These are phyloP conservation scores for Thecaphora frezii DNA, from an alignment of 1,284 basidiomycete genomes.

Conservation along the genomic window DNA sequence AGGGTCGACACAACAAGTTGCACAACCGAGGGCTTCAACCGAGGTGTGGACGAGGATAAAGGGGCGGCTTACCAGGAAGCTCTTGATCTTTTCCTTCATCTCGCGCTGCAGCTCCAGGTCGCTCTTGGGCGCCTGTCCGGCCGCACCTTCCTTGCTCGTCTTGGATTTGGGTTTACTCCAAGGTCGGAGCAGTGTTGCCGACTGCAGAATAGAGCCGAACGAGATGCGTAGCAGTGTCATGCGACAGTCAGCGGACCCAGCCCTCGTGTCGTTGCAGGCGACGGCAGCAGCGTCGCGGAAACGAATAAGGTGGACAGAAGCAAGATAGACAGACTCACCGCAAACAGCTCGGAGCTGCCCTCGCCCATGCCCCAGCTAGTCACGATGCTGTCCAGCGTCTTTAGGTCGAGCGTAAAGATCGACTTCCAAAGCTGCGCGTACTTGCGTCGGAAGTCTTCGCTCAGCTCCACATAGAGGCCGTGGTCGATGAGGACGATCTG, in stretches of 20 bases:
- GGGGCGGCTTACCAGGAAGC: constrained; percentile 22
- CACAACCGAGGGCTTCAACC: too few relatives aligned
- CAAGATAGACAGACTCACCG: background rate
- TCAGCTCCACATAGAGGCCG: constrained; percentile 46
- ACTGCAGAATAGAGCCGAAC: constrained; percentile 4
- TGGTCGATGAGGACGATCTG: constrained; percentile 54
- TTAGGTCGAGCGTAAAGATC: constrained; percentile 46
- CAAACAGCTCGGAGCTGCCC: constrained; percentile 44
- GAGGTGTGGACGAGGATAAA: too few relatives aligned
- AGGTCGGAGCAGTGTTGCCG: constrained; percentile 45
- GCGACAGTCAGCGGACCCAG: too few relatives aligned
- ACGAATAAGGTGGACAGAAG: background rate
- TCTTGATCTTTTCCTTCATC: constrained; percentile 46
- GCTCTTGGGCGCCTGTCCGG: constrained; percentile 23
- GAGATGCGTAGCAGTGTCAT: too few relatives aligned
- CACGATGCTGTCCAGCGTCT: constrained; percentile 40
- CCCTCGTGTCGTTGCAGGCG: background rate
- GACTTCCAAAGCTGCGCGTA: constrained; percentile 52
- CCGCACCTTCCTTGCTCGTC: constrained; percentile 6
- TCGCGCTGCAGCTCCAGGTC: constrained; percentile 36
- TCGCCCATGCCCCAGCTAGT: constrained; percentile 49
- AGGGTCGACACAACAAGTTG: too few relatives aligned
- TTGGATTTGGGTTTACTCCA: constrained; percentile 44
- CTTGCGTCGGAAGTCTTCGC: constrained; percentile 42
- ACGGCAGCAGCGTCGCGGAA: background rate